These are phyloP conservation scores for Lagenidium sp. DNA, from an alignment of 352 stramenopile genomes.

Conservation along the genomic window DNA sequence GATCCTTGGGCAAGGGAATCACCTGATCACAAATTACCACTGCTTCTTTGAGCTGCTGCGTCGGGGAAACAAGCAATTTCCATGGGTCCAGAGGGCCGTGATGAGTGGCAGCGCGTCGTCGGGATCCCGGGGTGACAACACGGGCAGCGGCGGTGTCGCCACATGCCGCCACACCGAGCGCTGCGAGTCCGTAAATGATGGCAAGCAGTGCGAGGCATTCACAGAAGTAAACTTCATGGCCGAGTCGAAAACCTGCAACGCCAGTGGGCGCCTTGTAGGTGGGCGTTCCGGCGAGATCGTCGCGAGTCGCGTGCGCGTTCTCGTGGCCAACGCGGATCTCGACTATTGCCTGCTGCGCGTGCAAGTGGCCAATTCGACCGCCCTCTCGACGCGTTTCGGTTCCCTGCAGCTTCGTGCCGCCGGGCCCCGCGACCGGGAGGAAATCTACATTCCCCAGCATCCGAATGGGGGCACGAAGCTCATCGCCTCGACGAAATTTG, in stretches of 20 bases:
- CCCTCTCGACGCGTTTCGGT: slow-evolving; percentile 31
- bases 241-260: slow-evolving; percentile 34
- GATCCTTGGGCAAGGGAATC: slow-evolving; percentile 42
- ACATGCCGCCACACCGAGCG: neutral
- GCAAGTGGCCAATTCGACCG: slow-evolving; percentile 14
- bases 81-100: neutral
- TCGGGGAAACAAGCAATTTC: neutral
- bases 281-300: slow-evolving; percentile 31
- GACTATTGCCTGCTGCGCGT: slow-evolving; percentile 56
- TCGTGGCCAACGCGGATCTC: slow-evolving; percentile 30
- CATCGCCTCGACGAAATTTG: slow-evolving; percentile 39
- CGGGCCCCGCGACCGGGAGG: slow-evolving; percentile 36
- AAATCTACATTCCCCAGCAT: slow-evolving; percentile 61
- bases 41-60: slow-evolving; percentile 23
- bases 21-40: slow-evolving; percentile 65
- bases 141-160: neutral
- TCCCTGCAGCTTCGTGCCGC: slow-evolving; percentile 28
- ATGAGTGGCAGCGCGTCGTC: neutral
- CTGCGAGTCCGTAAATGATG: neutral
- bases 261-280: slow-evolving; percentile 18
- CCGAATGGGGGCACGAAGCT: slow-evolving; percentile 46
- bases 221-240: slow-evolving; percentile 46
- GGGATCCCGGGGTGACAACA: neutral
- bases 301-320: slow-evolving; percentile 22
- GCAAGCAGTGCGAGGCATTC: too few relatives aligned